phyloP scores from a whole-genome alignment of 306 rosid species.

The Fagus sylvatica region DNA sequence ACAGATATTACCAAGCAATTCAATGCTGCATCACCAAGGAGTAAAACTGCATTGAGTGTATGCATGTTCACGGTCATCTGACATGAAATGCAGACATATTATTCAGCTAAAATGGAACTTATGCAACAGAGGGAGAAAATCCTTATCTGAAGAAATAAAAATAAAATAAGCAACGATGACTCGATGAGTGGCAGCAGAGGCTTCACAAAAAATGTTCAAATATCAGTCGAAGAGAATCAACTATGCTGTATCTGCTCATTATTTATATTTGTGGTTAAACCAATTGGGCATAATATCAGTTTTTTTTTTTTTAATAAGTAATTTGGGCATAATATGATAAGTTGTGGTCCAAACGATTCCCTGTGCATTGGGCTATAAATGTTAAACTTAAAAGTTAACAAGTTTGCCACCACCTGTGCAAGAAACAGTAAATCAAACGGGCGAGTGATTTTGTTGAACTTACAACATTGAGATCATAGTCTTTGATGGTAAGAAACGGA shows the following conservation, averaged over 20 bases:
- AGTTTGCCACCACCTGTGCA: not conserved
- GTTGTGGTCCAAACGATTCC: not conserved
- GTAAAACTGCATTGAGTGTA: conserved; percentile 62
- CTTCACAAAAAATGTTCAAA: not conserved
- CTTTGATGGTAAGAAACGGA: conserved; percentile 64
- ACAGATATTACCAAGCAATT: conserved; percentile 64
- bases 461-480: conserved; percentile 53
- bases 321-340: no score
- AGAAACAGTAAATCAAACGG: not conserved
- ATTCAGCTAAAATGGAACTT: conserved; percentile 4
- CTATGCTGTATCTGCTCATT: conserved; percentile 1
- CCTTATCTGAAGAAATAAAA: no score
- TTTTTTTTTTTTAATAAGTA: no score
- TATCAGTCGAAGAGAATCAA: not conserved
- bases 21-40: conserved; percentile 71
- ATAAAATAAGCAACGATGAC: no score
- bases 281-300: not conserved
- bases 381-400: not conserved
- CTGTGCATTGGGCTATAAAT: not conserved
- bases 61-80: conserved; percentile 79
- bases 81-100: conserved; percentile 29
- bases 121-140: not conserved
- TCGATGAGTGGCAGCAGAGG: not conserved
- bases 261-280: conserved; percentile 5
- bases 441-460: conserved; percentile 30